Evolutionary conservation across 257 asterid species (phyloP), one percentile per base, ranked within the genome.

Genomic region (Primulina eburnea): DNA sequence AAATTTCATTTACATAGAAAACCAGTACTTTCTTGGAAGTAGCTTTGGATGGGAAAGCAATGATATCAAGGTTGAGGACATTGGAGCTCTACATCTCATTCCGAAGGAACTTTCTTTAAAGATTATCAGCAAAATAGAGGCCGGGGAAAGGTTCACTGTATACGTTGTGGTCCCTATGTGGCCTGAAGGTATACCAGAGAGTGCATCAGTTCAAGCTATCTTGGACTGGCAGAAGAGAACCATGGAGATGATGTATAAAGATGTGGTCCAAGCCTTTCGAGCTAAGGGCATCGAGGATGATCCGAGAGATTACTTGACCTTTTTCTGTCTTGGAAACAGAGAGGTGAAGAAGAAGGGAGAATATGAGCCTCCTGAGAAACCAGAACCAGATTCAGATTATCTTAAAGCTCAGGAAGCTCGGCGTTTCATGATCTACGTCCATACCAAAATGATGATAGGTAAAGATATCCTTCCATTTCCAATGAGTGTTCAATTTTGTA

Each of bases 391-490:
- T 71, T 75, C 96, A 0, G 90, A 86, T 75, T 87, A 92, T 32
- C 11, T 33, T 1, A 79, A 74, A 74, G 97, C 96, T 76, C 97
- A 89, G 82, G 76, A 86, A 60, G 90, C 96, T 60, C 86, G 95
- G 6, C 96, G 98, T 3, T 89, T 92, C 76, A 92, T 92, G 96
- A 92, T 92, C 65, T 92, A 92, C 20, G 98, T 89, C n/a, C 98
- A 92, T 70, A 59, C 97, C 73, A 92, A 92, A 77, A 84, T 92
- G 97, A 89, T 89, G 95, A 92, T 92, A 7, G 93, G 97, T 92
- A 74, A 12, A 38, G 2, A 55, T 1, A 29, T 8, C 21, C 64
- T 63, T 29, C 40, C 37, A 35, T 18, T 56, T 29, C 40, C 37
- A 30, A 30, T 56, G 1, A 32, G 34, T 32, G 7, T 28, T 28